Evolutionary conservation across 2,329 filamentous ascomycete genomes (phyloP), one percentile per base, ranked within the genome.

Genomic region (Fusarium burgessii): DNA sequence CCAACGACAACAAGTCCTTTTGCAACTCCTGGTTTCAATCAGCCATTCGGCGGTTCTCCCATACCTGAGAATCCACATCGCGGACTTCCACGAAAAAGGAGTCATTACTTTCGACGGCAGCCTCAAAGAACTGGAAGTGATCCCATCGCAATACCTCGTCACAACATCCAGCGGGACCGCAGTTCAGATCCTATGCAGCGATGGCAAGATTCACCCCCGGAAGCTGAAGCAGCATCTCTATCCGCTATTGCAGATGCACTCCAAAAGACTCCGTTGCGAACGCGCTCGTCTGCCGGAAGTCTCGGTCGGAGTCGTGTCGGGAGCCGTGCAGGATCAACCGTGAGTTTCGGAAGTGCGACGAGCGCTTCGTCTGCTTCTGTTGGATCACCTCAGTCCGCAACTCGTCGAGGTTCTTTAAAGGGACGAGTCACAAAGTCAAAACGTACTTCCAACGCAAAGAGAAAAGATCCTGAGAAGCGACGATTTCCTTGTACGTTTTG

Each of bases 151-250:
- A 71, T 71, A 47, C 63, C 63, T 6, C 43, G 50, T 2, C 10
- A 60, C 0, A 71, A 11, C 2, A 27, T 29, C 0, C 43, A 32
- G 8, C 36, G 50, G 4, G 68, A 69, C 15, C 40, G 20, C n/a
- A 42, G 46, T 3, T 27, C 62, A 3, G 63, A 73, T 33, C 73
- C 73, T 0, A 74, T 75, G 73, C 62, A 75, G 11, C 46, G 73
- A 46, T 75, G 73, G 73, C 73, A 67, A n/a, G 71, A 75, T 11
- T 75, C 73, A 13, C 73, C 73, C 1, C 73, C 73, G 0, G 73
- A 75, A 43, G 68, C 49, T 7, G 73, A 75, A 43, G 60, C 73
- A 36, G 73, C 73, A 12, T 75, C 73, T 0, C 38, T 75, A 17
- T 63, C 66, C 17, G 73, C 71, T 8, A 75, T 75, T 13, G 68